A percentile compares a stretch with the other conserved stretches of the same genome.
Conservation (phyloP, 331 rosid genomes). For the Malus hybrid region DNA sequence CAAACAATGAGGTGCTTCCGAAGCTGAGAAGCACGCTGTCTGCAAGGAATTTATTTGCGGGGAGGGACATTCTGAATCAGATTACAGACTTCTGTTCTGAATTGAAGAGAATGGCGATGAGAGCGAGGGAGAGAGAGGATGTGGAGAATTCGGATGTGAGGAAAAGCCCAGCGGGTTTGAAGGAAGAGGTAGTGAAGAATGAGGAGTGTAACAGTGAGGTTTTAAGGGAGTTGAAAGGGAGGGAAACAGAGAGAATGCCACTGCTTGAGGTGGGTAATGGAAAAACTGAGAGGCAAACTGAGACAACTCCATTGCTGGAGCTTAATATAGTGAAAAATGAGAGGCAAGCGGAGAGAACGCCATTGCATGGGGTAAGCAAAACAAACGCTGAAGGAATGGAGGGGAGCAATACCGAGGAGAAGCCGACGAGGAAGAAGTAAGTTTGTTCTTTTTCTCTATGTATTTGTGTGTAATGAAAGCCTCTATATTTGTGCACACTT, state of each 20-base stretch:
- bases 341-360: slow-evolving; percentile 41
- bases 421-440: slow-evolving; percentile 48
- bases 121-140: slow-evolving; percentile 53
- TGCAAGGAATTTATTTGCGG: slow-evolving; percentile 61
- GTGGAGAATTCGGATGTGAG: slow-evolving; percentile 18
- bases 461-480: neutral
- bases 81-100: slow-evolving; percentile 85
- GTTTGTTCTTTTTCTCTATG: slow-evolving; percentile 6
- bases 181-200: slow-evolving; percentile 12
- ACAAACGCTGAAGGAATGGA: slow-evolving; percentile 23
- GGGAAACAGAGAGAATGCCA: slow-evolving; percentile 49
- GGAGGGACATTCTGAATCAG: slow-evolving; percentile 76
- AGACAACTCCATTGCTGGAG: slow-evolving; percentile 46
- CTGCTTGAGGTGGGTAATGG: slow-evolving; percentile 27
- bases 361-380: slow-evolving; percentile 31
- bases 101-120: slow-evolving; percentile 58
- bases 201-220: slow-evolving; percentile 20
- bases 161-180: slow-evolving; percentile 21
- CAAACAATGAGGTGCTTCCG: slow-evolving; percentile 32
- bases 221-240: slow-evolving; percentile 29
- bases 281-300: slow-evolving; percentile 20
- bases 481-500: neutral
- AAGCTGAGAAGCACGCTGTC: slow-evolving; percentile 71
- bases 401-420: slow-evolving; percentile 30
- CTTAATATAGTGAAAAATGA: slow-evolving; percentile 16